phyloP scores from a whole-genome alignment of 495 filamentous ascomycete species.

The Aspergillus steynii region DNA sequence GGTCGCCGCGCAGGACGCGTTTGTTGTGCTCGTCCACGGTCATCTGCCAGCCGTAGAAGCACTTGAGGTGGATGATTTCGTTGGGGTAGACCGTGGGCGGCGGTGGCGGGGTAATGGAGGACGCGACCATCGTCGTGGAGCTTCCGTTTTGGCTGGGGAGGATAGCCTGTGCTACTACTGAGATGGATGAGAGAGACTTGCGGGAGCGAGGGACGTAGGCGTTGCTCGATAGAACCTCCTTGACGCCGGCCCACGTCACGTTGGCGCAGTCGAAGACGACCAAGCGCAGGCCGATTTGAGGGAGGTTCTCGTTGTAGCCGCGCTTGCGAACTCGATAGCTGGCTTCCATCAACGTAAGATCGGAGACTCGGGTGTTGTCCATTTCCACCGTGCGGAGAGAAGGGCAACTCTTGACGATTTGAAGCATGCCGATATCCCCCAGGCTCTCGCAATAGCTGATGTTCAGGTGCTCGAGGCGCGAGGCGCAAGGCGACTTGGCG shows the following conservation, averaged over 20 bases:
- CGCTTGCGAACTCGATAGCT: conserved; percentile 72
- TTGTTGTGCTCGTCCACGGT: conserved; percentile 92
- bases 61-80: conserved; percentile 83
- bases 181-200: conserved; percentile 28
- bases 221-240: conserved; percentile 83
- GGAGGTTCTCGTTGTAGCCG: conserved; percentile 51
- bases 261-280: conserved; percentile 87
- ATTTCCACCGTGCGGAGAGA: conserved; percentile 72
- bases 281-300: conserved; percentile 67
- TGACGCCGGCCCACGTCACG: conserved; percentile 90
- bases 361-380: conserved; percentile 91
- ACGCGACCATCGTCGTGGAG: conserved; percentile 31
- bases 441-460: conserved; percentile 87
- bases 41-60: conserved; percentile 92
- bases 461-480: conserved; percentile 73
- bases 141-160: conserved; percentile 28
- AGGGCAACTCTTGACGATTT: conserved; percentile 72
- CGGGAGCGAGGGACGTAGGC: conserved; percentile 56
- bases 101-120: conserved; percentile 36
- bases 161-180: conserved; percentile 30
- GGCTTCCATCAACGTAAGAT: conserved; percentile 85
- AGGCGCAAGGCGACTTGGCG: conserved; percentile 70
- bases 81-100: conserved; percentile 53
- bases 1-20: conserved; percentile 74
- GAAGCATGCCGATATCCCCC: conserved; percentile 82